A percentile compares a stretch with the other conserved stretches of the same genome.
Evolutionary conservation across 2,329 filamentous ascomycete species (phyloP).

Genomic region (Leptographium wingfieldii): DNA sequence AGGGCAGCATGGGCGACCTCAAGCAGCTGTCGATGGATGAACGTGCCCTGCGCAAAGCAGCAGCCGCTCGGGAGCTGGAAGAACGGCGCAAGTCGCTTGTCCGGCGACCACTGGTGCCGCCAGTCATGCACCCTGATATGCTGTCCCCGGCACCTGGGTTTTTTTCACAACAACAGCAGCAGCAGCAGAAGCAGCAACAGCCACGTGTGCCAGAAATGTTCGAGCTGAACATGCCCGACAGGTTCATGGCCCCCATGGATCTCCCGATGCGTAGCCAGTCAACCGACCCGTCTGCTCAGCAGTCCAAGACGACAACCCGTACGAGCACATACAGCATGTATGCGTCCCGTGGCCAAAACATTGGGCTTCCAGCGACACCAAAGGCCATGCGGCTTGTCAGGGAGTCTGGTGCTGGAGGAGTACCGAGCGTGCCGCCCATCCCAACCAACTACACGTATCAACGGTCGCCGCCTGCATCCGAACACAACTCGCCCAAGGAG

Average conservation of each 20-base stretch:
- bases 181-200: neutral
- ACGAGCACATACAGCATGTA: conserved; percentile 32
- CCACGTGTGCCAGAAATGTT: conserved; percentile 14
- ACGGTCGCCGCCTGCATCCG: conserved; percentile 26
- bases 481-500: conserved; percentile 13
- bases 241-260: conserved; percentile 25
- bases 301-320: neutral
- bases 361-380: conserved; percentile 82
- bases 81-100: conserved; percentile 76
- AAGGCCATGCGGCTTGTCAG: conserved; percentile 80
- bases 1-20: conserved; percentile 32
- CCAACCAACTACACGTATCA: conserved; percentile 29
- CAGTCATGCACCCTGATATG: conserved; percentile 57
- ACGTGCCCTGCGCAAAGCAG: conserved; percentile 54
- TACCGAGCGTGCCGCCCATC: conserved; percentile 37
- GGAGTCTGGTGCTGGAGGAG: conserved; percentile 33
- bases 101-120: conserved; percentile 63
- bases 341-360: conserved; percentile 33
- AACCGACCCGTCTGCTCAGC: conserved; percentile 42
- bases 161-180: neutral
- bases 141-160: neutral
- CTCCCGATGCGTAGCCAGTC: conserved; percentile 50
- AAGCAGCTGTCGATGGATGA: conserved; percentile 42
- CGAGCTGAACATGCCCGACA: conserved; percentile 29
- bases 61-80: conserved; percentile 75